These are phyloP conservation scores for Botrytis medusae DNA, from an alignment of 2,329 filamentous ascomycete species.

Conservation along the genomic window DNA sequence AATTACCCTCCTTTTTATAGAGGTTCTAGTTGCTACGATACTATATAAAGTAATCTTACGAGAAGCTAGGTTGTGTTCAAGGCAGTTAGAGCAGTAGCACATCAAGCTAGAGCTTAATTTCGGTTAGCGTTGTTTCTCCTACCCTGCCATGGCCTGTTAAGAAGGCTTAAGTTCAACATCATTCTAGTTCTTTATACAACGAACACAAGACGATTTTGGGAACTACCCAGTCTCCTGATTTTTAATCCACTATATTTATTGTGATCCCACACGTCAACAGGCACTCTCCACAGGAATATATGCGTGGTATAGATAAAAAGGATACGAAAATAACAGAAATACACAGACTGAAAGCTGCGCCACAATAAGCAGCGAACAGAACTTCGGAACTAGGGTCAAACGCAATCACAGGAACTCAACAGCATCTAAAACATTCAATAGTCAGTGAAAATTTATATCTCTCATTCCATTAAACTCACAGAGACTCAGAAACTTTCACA, in stretches of 20 bases:
- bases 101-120: background rate
- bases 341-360: background rate
- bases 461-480: background rate
- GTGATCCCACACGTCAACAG: background rate
- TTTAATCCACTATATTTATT: background rate
- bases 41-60: background rate
- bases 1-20: background rate
- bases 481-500: no score
- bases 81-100: background rate
- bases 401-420: background rate
- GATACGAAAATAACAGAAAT: no score
- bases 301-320: no score
- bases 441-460: background rate
- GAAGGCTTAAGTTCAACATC: background rate
- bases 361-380: background rate
- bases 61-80: background rate
- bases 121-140: background rate
- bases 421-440: background rate
- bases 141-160: background rate
- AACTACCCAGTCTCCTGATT: background rate
- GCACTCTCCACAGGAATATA: background rate
- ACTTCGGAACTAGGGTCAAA: background rate
- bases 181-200: background rate
- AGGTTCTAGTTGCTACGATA: background rate
- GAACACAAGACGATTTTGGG: background rate